Percentiles rank a stretch among this genome's conserved stretches.
These are phyloP conservation scores for Alternaria sp. DNA, from an alignment of 2,329 filamentous ascomycete genomes.

Conservation along the genomic window DNA sequence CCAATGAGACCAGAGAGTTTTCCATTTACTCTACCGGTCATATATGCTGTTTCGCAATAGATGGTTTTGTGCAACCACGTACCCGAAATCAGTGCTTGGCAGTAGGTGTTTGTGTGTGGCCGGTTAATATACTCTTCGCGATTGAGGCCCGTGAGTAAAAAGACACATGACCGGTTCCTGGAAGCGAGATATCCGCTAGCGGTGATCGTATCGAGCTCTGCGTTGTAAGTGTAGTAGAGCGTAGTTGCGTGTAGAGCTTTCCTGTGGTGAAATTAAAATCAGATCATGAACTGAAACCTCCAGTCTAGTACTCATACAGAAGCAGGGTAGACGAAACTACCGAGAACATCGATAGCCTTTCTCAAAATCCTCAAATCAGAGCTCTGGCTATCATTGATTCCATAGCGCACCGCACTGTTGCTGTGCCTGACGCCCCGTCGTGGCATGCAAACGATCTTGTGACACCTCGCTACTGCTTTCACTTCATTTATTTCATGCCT, in stretches of 20 bases:
- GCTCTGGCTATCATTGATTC: not conserved
- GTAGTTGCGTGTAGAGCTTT: not conserved
- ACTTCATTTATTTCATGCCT: not conserved
- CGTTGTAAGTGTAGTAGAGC: not conserved
- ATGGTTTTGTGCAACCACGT: conserved; percentile 17
- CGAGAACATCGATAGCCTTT: not conserved
- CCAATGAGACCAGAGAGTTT: not conserved
- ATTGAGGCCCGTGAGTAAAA: conserved; percentile 14
- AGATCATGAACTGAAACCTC: not conserved
- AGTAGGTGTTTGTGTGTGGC: conserved; percentile 9
- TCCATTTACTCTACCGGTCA: not conserved
- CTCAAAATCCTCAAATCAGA: fast-evolving
- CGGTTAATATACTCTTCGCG: conserved; percentile 22
- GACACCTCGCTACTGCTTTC: not conserved
- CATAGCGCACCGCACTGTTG: not conserved
- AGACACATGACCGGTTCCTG: conserved; percentile 13
- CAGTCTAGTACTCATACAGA: not conserved
- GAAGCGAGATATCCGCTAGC: conserved; percentile 1
- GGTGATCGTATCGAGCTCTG: not conserved
- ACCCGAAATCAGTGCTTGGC: conserved; percentile 10
- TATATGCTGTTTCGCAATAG: conserved; percentile 19
- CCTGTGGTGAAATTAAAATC: not conserved
- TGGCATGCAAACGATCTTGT: not conserved
- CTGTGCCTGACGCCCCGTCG: not conserved
- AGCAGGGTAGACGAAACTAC: not conserved